Evolutionary conservation across 345 rosid species (phyloP).

Genomic region (Pistacia vera): DNA sequence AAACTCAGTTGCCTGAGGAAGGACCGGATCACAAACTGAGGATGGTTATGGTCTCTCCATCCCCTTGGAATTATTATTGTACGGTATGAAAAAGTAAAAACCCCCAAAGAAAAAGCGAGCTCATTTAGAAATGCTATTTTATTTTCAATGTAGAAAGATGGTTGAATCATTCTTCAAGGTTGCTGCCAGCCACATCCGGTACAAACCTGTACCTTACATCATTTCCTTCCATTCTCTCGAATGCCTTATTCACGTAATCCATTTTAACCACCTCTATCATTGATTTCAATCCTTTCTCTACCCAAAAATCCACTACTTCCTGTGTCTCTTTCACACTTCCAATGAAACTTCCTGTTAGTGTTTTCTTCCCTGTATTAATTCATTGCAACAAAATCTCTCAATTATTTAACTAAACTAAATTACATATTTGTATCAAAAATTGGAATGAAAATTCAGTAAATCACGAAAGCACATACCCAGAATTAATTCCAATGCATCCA

Average conservation of each 20-base stretch:
- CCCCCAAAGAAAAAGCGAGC: too few species aligned
- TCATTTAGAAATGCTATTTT: background rate
- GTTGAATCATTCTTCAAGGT: slow-evolving; percentile 20
- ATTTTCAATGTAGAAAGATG: too few species aligned
- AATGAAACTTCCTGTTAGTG: slow-evolving; percentile 54
- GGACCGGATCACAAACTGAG: too few species aligned
- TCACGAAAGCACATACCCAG: slow-evolving; percentile 27
- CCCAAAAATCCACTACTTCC: slow-evolving; percentile 54
- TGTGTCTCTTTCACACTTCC: slow-evolving; percentile 65
- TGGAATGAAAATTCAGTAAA: background rate
- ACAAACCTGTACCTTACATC: slow-evolving; percentile 68
- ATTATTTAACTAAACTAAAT: background rate
- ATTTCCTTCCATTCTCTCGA: slow-evolving; percentile 65
- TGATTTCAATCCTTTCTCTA: slow-evolving; percentile 51
- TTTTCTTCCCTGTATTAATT: slow-evolving; percentile 48
- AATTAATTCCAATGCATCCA: slow-evolving; percentile 32
- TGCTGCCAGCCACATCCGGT: slow-evolving; percentile 58
- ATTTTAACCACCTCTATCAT: slow-evolving; percentile 61
- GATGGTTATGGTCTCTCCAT: too few species aligned
- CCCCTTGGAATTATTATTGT: too few species aligned
- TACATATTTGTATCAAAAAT: too few species aligned
- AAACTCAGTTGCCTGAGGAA: too few species aligned
- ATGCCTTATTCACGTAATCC: slow-evolving; percentile 53
- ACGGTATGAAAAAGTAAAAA: too few species aligned
- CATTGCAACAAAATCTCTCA: background rate